Evolutionary conservation across 2,329 filamentous ascomycete genomes (phyloP).

Genomic region (Fusarium sacchari): DNA sequence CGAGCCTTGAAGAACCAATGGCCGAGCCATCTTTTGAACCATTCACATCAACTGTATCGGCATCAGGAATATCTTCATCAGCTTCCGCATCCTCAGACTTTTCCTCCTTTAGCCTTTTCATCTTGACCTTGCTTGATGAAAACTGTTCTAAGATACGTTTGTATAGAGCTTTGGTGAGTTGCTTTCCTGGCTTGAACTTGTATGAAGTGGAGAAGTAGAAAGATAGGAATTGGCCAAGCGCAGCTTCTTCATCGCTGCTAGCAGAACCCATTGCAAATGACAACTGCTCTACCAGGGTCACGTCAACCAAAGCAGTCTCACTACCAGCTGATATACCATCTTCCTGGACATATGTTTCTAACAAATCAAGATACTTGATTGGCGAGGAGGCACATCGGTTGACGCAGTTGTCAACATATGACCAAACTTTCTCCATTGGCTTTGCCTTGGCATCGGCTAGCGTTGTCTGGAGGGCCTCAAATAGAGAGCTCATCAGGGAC

Average conservation of each 20-base stretch:
- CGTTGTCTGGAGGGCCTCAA: constrained; percentile 47
- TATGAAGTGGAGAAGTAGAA: constrained; percentile 65
- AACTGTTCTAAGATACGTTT: constrained; percentile 48
- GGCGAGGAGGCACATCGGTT: constrained; percentile 78
- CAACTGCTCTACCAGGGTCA: constrained; percentile 81
- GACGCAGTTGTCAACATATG: constrained; percentile 85
- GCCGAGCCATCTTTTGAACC: constrained; percentile 10
- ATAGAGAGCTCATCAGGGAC: constrained; percentile 59
- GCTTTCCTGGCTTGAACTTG: constrained; percentile 57
- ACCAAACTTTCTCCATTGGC: constrained; percentile 62
- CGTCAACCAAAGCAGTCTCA: constrained; percentile 68
- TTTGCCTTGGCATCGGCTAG: constrained; percentile 25
- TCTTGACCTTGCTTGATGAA: constrained; percentile 39
- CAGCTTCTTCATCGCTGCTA: constrained; percentile 53
- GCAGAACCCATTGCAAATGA: constrained; percentile 70
- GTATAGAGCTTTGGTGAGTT: constrained; percentile 44
- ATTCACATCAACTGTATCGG: background rate
- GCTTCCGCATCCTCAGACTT: constrained; percentile 13
- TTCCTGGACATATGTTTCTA: constrained; percentile 59
- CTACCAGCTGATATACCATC: constrained; percentile 41
- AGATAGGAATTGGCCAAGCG: constrained; percentile 68
- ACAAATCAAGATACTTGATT: constrained; percentile 82
- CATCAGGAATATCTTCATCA: constrained; percentile 35
- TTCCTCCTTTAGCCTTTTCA: constrained; percentile 35
- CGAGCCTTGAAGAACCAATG: constrained; percentile 58